Evolutionary conservation across 2,329 filamentous ascomycete species (phyloP).

Genomic region (Ilyonectria sp.): DNA sequence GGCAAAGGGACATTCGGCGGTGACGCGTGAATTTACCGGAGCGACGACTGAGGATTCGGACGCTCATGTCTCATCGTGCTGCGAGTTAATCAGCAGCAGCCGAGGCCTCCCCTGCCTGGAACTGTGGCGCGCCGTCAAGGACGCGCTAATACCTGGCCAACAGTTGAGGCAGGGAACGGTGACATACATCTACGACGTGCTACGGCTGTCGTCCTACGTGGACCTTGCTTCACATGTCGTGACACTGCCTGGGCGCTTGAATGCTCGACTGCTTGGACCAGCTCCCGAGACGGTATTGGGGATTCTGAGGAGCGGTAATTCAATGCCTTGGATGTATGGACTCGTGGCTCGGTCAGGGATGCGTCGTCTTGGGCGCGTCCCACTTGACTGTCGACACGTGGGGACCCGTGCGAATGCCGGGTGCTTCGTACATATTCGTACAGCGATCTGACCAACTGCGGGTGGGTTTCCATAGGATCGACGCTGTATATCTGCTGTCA

Average conservation of each 20-base stretch:
- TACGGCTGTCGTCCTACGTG: background rate
- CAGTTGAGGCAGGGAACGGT: no score
- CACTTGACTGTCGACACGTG: conserved; percentile 36
- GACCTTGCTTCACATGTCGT: background rate
- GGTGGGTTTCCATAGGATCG: background rate
- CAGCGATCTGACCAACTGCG: background rate
- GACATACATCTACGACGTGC: no score
- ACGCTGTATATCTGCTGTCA: background rate
- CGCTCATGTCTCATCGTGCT: background rate
- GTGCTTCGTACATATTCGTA: conserved; percentile 4
- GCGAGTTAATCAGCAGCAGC: background rate
- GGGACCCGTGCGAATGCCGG: conserved; percentile 14
- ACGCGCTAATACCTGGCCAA: no score
- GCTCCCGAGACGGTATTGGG: conserved; percentile 3
- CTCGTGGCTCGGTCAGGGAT: conserved; percentile 25
- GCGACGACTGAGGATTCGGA: background rate
- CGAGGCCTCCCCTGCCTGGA: background rate
- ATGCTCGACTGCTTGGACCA: background rate
- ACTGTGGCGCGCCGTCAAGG: background rate
- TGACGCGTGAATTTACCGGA: conserved; percentile 1
- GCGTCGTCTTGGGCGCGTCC: conserved; percentile 20
- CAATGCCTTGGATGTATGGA: conserved; percentile 19
- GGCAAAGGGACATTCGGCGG: background rate
- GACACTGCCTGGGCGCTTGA: background rate
- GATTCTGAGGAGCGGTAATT: conserved; percentile 10